A percentile compares a stretch with the other conserved stretches of the same genome.
These are phyloP conservation scores for Calophaca sinica DNA, from an alignment of 306 rosid species.

Conservation along the genomic window DNA sequence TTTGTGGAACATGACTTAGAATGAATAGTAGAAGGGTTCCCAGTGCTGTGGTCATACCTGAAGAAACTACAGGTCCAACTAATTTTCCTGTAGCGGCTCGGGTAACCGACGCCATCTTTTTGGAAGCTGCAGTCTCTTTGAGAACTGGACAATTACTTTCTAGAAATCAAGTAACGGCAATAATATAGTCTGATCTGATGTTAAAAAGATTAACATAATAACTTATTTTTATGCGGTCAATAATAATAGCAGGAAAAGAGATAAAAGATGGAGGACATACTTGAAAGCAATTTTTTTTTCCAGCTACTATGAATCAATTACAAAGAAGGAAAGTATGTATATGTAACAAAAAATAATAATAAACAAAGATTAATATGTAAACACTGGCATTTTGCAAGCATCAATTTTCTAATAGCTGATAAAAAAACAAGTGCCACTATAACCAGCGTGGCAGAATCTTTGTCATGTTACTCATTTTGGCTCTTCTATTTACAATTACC, in stretches of 20 bases:
- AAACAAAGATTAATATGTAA: too few species aligned
- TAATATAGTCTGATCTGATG: neutral
- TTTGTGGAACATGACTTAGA: too few species aligned
- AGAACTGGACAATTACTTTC: neutral
- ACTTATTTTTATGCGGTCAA: constrained; percentile 28
- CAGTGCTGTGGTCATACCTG: too few species aligned
- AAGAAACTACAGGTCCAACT: too few species aligned
- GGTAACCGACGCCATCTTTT: too few species aligned
- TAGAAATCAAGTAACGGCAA: constrained; percentile 8
- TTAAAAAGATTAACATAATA: neutral
- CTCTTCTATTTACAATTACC: constrained; percentile 2
- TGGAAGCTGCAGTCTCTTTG: neutral
- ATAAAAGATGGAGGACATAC: neutral
- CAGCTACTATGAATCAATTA: neutral
- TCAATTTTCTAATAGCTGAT: constrained; percentile 3
- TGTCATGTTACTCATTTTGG: neutral
- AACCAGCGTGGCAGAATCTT: neutral
- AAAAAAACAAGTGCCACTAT: constrained; percentile 5
- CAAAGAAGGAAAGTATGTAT: neutral
- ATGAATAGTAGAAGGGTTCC: too few species aligned
- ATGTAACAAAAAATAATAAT: too few species aligned
- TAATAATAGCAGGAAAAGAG: neutral
- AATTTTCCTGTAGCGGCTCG: too few species aligned
- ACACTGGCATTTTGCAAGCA: neutral
- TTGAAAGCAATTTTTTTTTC: neutral